A percentile compares a stretch with the other conserved stretches of the same genome.
phyloP scores from a whole-genome alignment of 192 early-diverging fungal species.

The Cetraspora pellucida region DNA sequence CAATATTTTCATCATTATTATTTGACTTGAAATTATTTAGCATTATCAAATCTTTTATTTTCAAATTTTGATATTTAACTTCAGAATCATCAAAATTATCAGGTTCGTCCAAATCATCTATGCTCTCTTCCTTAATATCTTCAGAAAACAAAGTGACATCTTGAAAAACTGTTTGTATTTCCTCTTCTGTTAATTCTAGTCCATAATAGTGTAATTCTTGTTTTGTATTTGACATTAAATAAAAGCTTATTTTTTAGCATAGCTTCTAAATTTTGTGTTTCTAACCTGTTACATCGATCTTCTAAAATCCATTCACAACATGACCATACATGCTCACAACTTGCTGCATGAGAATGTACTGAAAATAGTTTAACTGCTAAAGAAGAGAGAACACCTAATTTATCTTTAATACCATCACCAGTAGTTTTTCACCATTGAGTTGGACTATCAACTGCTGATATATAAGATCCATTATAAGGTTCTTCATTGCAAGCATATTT shows the following conservation, averaged over 20 bases:
- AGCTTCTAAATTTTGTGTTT: too few species aligned
- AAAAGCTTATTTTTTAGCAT: too few species aligned
- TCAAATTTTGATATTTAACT: too few species aligned
- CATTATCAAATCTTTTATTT: too few species aligned
- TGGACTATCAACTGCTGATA: neutral
- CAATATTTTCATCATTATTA: too few species aligned
- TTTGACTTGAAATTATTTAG: too few species aligned
- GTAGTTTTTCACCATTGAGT: neutral
- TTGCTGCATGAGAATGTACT: neutral
- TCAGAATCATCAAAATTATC: neutral
- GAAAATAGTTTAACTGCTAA: slow-evolving; percentile 14
- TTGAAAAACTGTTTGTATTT: neutral
- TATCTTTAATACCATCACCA: neutral
- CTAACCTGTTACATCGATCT: neutral
- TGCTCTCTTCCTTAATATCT: too few species aligned
- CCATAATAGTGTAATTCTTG: slow-evolving; percentile 2
- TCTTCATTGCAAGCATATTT: neutral
- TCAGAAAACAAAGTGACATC: neutral
- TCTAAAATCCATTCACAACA: neutral
- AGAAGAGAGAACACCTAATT: neutral
- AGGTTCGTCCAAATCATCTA: too few species aligned
- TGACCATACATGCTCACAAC: slow-evolving; percentile 6
- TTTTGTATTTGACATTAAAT: neutral
- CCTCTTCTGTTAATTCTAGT: neutral
- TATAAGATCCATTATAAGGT: neutral